Base-by-base conservation (phyloP, 179 eudicot genomes). In the Nepenthes alata region DNA sequence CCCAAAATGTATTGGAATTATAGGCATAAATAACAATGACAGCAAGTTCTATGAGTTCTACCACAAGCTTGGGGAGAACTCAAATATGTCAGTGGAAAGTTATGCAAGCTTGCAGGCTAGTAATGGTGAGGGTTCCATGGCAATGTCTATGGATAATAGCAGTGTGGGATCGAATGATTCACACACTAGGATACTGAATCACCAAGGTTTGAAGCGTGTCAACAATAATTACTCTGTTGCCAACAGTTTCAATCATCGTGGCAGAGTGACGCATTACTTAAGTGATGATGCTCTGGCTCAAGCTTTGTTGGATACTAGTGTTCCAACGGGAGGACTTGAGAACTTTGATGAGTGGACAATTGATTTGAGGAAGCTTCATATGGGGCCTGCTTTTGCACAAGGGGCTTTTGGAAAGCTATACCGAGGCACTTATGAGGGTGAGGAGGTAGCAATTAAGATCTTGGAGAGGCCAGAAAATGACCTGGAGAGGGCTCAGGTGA, bases 401-500 rank as follows among this genome's bases (percentile, higher is more conserved):
- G 96, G 96, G 12, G 96, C 95, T 67, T 89, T 87, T 70, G 95
- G 96, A 55, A 89, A 89, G 68, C 91, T 89, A 51, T 89, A 89
- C 69, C 79, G 77, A 67, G 96, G 96, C 37, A 87, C 88, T 65
- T 89, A 89, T 61, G 83, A 89, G 72, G 95, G 96, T 8, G 89
- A 81, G 64, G 96, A 89, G 67, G 96, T 89, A 48, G 96, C 96
- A 45, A 86, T 89, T 35, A 89, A 89, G 84, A 84, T 89, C 58
- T 67, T 89, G 79, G 96, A 89, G 80, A 89, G 75, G 81, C 96
- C 95, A 4, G 96, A 87, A 71, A 87, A 84, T 75, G 91, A 87
- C 53, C 66, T 36, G 6, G 95, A 89, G 37, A 74, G 82, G 75
- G 88, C 89, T 16, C 85, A 74, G 37, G 71, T 83, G 73, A 89